Conservation (phyloP, 176 grass and related monocot species). For the bread wheat (Triticum aestivum) region IWGSC_CS_RefSeq_v2.1 NC_057805.1:450420177-450420676, state of each 20-base stretch:
- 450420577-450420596: conserved; percentile 13
- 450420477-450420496: not conserved
- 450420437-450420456: not conserved
- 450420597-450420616: not conserved
- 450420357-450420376: not conserved
- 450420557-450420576: conserved; percentile 1
- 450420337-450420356: not conserved
- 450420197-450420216: not conserved
- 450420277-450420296: no score
- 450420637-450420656: conserved; percentile 29
- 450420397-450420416: not conserved
- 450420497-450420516: not conserved
- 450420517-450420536: not conserved
- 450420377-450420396: not conserved
- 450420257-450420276: not conserved
- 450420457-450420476: not conserved
- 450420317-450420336: not conserved
- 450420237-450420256: not conserved
- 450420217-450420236: not conserved
- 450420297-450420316: not conserved
- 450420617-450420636: not conserved
- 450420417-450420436: not conserved
- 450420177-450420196: not conserved
- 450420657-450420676: conserved; percentile 47
- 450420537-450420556: not conserved